phyloP scores from a whole-genome alignment of 2,329 filamentous ascomycete genomes.

The Penicillium polonicum region DNA sequence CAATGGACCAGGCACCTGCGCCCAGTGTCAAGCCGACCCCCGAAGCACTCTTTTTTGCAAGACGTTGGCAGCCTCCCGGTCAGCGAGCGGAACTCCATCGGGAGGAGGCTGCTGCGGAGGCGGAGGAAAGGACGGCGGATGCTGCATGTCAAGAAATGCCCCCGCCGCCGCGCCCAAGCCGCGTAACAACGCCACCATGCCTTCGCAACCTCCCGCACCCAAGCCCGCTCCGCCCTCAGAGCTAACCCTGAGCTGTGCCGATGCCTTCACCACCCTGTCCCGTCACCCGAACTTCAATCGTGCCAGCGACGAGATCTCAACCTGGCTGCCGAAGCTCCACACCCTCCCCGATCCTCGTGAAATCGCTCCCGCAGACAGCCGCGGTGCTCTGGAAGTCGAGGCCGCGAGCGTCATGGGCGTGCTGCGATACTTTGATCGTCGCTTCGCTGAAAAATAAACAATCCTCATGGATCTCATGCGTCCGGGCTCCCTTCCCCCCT shows the following conservation, averaged over 20 bases:
- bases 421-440: slow-evolving; percentile 75
- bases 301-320: slow-evolving; percentile 70
- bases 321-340: slow-evolving; percentile 72
- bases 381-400: slow-evolving; percentile 71
- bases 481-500: slow-evolving; percentile 7
- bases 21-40: slow-evolving; percentile 74
- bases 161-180: slow-evolving; percentile 23
- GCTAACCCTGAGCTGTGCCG: slow-evolving; percentile 63
- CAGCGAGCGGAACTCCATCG: slow-evolving; percentile 40
- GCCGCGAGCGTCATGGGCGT: slow-evolving; percentile 83
- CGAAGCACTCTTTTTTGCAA: slow-evolving; percentile 81
- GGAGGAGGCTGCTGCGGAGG: slow-evolving; percentile 61
- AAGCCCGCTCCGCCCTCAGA: slow-evolving; percentile 35
- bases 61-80: slow-evolving; percentile 65
- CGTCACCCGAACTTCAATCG: slow-evolving; percentile 74
- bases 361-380: slow-evolving; percentile 31
- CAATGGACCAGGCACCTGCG: slow-evolving; percentile 74
- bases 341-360: slow-evolving; percentile 50
- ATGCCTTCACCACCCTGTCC: slow-evolving; percentile 74
- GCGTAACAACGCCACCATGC: slow-evolving; percentile 23
- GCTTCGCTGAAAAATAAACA: slow-evolving; percentile 55
- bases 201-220: slow-evolving; percentile 23
- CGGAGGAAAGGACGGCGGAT: slow-evolving; percentile 59
- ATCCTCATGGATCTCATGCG: slow-evolving; percentile 3
- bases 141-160: slow-evolving; percentile 53